Evolutionary conservation across 2,329 filamentous ascomycete genomes (phyloP).

Genomic region (Intubia oerlemansii): DNA sequence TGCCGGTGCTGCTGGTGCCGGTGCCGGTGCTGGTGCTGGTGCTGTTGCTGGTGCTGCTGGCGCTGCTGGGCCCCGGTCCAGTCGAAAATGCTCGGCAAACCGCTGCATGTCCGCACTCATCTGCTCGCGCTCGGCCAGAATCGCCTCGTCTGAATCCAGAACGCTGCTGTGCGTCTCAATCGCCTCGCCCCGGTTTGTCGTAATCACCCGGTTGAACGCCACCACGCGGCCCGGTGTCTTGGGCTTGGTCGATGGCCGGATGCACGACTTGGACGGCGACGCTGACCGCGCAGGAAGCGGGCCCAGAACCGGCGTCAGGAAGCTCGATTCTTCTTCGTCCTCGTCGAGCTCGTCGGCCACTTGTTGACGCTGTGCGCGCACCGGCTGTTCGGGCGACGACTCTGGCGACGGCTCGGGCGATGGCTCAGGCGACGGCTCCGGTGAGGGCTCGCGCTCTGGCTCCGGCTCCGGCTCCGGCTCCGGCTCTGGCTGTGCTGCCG

Average conservation of each 20-base stretch:
- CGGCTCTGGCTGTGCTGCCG: too few relatives aligned
- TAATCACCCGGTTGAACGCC: slow-evolving; percentile 30
- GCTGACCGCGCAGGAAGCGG: slow-evolving; percentile 27
- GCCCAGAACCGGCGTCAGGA: slow-evolving; percentile 20
- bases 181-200: slow-evolving; percentile 19
- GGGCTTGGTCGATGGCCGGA: slow-evolving; percentile 34
- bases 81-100: slow-evolving; percentile 6
- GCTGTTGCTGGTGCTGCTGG: too few relatives aligned
- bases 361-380: too few relatives aligned
- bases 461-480: too few relatives aligned
- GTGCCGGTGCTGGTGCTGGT: too few relatives aligned
- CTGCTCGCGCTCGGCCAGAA: background rate
- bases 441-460: background rate
- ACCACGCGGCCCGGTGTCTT: slow-evolving; percentile 36
- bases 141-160: too few relatives aligned
- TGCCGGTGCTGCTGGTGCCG: too few relatives aligned
- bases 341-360: too few relatives aligned
- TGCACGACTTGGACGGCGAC: slow-evolving; percentile 33
- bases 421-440: too few relatives aligned
- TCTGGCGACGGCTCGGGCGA: too few relatives aligned
- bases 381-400: too few relatives aligned
- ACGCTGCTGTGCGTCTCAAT: background rate
- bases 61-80: too few relatives aligned
- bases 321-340: slow-evolving; percentile 15
- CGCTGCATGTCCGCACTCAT: background rate